A percentile compares a stretch with the other conserved stretches of the same genome.
Conservation (phyloP, 139 green algal genomes). For the Picochlorum sp. region DNA sequence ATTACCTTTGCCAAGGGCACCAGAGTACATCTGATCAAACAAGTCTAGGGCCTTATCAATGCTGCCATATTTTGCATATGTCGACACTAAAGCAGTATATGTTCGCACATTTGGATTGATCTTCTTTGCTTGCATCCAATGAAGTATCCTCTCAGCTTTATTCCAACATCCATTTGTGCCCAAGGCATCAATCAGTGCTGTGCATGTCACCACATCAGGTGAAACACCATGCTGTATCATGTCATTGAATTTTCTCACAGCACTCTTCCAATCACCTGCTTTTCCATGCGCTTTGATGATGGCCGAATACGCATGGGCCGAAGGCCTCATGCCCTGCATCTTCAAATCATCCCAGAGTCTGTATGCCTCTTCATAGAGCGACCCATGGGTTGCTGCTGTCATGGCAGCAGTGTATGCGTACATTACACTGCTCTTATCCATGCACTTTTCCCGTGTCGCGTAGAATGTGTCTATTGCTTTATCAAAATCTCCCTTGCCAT, state of each 20-base stretch:
- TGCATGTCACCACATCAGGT: slow-evolving; percentile 84
- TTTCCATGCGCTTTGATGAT: slow-evolving; percentile 72
- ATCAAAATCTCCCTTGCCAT: slow-evolving; percentile 50
- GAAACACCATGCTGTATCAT: slow-evolving; percentile 63
- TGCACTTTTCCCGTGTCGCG: slow-evolving; percentile 40
- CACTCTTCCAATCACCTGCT: slow-evolving; percentile 59
- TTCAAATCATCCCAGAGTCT: slow-evolving; percentile 78
- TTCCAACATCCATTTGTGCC: slow-evolving; percentile 68
- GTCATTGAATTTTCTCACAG: slow-evolving; percentile 71
- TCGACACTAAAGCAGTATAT: slow-evolving; percentile 69
- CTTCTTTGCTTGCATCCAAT: slow-evolving; percentile 41
- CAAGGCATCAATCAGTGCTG: slow-evolving; percentile 73
- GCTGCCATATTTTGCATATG: slow-evolving; percentile 59
- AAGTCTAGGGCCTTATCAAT: slow-evolving; percentile 57
- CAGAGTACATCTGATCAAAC: slow-evolving; percentile 51
- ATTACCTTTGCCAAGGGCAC: slow-evolving; percentile 37
- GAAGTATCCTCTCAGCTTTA: slow-evolving; percentile 46
- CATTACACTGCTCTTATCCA: slow-evolving; percentile 45
- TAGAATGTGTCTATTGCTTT: slow-evolving; percentile 61
- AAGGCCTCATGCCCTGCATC: slow-evolving; percentile 38
- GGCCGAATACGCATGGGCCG: slow-evolving; percentile 69
- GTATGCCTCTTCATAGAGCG: slow-evolving; percentile 29
- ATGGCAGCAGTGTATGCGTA: slow-evolving; percentile 83
- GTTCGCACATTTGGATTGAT: slow-evolving; percentile 75
- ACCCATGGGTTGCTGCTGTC: slow-evolving; percentile 68